Evolutionary conservation across 345 rosid species (phyloP), one percentile per base, ranked within the genome.

Genomic region (Combretum micranthum): DNA sequence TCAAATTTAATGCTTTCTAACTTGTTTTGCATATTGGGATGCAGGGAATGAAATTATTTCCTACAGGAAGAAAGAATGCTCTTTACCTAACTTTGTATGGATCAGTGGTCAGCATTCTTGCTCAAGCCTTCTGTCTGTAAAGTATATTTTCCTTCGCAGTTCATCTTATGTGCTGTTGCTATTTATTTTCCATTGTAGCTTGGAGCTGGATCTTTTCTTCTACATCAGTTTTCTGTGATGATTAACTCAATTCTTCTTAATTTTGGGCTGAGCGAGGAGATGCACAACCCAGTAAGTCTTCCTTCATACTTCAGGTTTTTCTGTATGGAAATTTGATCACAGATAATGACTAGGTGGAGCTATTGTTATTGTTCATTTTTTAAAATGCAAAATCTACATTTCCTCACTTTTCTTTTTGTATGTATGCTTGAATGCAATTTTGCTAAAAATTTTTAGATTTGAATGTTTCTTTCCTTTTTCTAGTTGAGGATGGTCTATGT

Each of bases 181-280:
- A 12, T 68, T 22, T 4, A 47, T 60, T 67, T 49, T 47, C 54
- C 47, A 13, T 64, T 77, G 65, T 80, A 90, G 97, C 64, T 93
- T 63, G 96, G 96, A 4, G 88, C 85, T 66, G 95, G 95, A 66
- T 82, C 99, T 39, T 82, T 80, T 51, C 69, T 93, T 23, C 71
- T 93, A 42, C 97, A 85, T 78, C 90, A 89, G 18, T 78, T 89
- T 44, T 90, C 96, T 15, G 42, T 62, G 81, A 68, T 85, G 81
- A 85, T 90, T 50, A 84, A 85, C 63, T 74, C 85, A 42, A 66
- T 90, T 74, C 96, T 90, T 65, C 65, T 75, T 61, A 94, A 68
- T 56, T 87, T 94, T 37, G 97, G 97, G 54, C 69, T 94, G 48
- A 82, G 80, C 53, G 95, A 87, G 52, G 99, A 94, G 63, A 87